Evolutionary conservation across 768 basidiomycete species (phyloP), one percentile per base, ranked within the genome.

Genomic region (Pleurotus pulmonarius): DNA sequence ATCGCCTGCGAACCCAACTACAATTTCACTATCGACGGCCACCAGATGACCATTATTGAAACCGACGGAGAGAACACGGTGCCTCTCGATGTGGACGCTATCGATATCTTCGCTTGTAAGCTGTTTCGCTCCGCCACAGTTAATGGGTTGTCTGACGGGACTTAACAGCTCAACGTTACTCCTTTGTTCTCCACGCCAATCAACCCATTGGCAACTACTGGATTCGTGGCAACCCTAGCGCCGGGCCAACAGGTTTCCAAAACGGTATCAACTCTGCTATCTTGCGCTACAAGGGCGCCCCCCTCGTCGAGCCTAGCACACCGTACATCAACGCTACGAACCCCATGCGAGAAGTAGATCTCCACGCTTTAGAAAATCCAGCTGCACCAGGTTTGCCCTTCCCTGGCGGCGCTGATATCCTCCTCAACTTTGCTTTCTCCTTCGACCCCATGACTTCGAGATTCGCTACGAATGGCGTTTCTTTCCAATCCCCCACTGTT

Each of bases 41-140:
- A 82, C 56, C 64, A 64, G 8, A 61, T 82, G 70, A 82, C 77
- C 4, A 68, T 85, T 52, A 83, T 85, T 40, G 83, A 85, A 60
- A 78, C 65, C 1, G 83, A 85, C 46, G 75, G 77, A 1, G 67
- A 65, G 45, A 75, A 76, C 59, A 73, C 73, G 0, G 41, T 63
- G 20, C 78, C 83, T 0, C 64, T 77, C 5, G 65, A 68, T 3
- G 80, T 80, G 3, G 77, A 80, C 46, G 70, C 66, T 12, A 65
- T 75, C 39, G 60, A 77, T 26, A 77, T 85, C 38, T 80, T 73
- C 47, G 67, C 64, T 11, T 67, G 68, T 15, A 65, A 69, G 56
- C 37, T 6, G 16, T 34, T 34, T 34, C 26, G 16, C 22, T 8
- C 3, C 1, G 1, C 2, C 67, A 67, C 26, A 11, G 3, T 12